Conservation (phyloP, 2,329 filamentous ascomycete species). For the Trichoderma asperellum region DNA sequence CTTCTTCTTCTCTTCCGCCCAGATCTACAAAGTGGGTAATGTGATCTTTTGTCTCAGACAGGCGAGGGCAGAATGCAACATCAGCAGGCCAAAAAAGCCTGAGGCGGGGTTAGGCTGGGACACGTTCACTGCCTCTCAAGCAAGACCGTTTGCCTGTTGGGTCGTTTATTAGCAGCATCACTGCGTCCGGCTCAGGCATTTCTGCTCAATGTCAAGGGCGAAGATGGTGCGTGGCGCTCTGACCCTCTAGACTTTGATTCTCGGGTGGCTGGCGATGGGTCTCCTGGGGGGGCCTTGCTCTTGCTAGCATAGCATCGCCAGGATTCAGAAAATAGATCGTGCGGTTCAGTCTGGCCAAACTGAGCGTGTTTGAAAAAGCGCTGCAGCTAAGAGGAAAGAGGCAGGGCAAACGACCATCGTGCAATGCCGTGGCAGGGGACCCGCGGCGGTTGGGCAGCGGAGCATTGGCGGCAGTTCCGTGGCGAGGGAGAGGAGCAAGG, state of each 20-base stretch:
- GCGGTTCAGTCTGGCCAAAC: slow-evolving; percentile 9
- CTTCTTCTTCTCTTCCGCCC: not conserved
- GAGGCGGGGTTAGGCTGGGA: slow-evolving; percentile 27
- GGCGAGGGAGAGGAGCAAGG: not conserved
- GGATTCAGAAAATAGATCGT: slow-evolving; percentile 12
- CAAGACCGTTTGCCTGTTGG: slow-evolving; percentile 9
- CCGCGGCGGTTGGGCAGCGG: slow-evolving; percentile 21
- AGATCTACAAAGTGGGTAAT: slow-evolving; percentile 19
- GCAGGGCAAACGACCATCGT: not conserved
- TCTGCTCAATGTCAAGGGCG: slow-evolving; percentile 8
- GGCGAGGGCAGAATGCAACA: slow-evolving; percentile 24
- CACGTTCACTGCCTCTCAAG: not conserved
- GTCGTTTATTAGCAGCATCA: not conserved
- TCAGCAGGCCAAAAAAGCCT: not conserved
- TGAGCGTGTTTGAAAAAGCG: slow-evolving; percentile 17
- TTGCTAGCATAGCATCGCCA: slow-evolving; percentile 7
- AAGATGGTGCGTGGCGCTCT: slow-evolving; percentile 20
- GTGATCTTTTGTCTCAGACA: slow-evolving; percentile 26
- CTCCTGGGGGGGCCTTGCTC: not conserved
- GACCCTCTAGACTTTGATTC: not conserved
- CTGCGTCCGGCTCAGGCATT: slow-evolving; percentile 1
- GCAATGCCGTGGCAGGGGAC: slow-evolving; percentile 17
- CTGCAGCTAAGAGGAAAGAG: slow-evolving; percentile 18
- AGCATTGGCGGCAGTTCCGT: slow-evolving; percentile 21
- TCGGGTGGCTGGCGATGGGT: slow-evolving; percentile 26